Evolutionary conservation across 306 rosid species (phyloP).

Genomic region (Trichosanthes cucumerina): DNA sequence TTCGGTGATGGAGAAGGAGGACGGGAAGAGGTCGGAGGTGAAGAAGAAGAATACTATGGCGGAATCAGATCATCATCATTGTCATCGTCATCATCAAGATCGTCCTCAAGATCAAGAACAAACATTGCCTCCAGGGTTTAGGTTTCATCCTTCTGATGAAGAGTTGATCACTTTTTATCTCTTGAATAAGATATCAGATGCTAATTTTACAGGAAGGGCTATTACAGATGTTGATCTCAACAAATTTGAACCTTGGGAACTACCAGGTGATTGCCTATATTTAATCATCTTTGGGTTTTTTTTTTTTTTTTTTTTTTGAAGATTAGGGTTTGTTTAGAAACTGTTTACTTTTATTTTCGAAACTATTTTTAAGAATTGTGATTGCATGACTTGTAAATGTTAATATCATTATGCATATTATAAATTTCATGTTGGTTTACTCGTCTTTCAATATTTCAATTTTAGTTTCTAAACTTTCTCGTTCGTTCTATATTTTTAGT

Average conservation of each 20-base stretch:
- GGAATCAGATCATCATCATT: conserved; percentile 7
- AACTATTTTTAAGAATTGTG: background rate
- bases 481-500: too few relatives aligned
- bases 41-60: conserved; percentile 28
- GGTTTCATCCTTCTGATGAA: conserved; percentile 94
- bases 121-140: conserved; percentile 77
- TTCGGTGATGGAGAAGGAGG: background rate
- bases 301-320: background rate
- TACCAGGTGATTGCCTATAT: conserved; percentile 46
- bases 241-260: conserved; percentile 97
- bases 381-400: background rate
- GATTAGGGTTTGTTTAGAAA: background rate
- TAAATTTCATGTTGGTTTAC: background rate
- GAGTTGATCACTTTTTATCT: conserved; percentile 77
- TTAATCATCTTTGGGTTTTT: background rate
- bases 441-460: background rate
- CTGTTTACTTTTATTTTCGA: background rate
- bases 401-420: background rate
- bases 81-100: background rate
- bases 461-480: background rate
- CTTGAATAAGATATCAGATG: conserved; percentile 63
- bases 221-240: conserved; percentile 84
- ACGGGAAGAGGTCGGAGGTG: conserved; percentile 24
- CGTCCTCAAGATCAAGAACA: conserved; percentile 32
- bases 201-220: conserved; percentile 59